Conservation (phyloP, 441 rosid genomes). For the Manihot esculenta region DNA sequence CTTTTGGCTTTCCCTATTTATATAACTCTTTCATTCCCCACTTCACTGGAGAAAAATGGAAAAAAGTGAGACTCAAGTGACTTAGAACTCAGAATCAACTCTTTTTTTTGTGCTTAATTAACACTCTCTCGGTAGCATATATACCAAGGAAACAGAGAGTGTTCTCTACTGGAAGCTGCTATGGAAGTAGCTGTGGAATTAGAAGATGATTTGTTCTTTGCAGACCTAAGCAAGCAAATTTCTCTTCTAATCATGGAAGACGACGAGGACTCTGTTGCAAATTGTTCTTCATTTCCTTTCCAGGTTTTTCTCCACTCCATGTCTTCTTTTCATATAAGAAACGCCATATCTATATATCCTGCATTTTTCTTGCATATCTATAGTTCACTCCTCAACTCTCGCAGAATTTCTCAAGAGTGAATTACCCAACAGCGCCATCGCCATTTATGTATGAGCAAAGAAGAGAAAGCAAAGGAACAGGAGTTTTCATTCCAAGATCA, state of each 20-base stretch:
- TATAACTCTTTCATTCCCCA: slow-evolving; percentile 39
- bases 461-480: slow-evolving; percentile 91
- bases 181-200: slow-evolving; percentile 62
- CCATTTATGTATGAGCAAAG: slow-evolving; percentile 43
- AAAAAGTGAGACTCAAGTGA: background rate
- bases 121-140: background rate
- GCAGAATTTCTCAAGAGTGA: slow-evolving; percentile 52
- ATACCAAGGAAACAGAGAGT: background rate
- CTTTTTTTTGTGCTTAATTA: background rate
- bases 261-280: slow-evolving; percentile 55
- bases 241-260: slow-evolving; percentile 94
- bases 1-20: slow-evolving; percentile 48
- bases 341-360: no score
- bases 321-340: no score
- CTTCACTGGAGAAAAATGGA: slow-evolving; percentile 23
- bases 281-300: slow-evolving; percentile 48
- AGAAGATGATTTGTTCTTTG: slow-evolving; percentile 87
- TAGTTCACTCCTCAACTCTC: slow-evolving; percentile 4
- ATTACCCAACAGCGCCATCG: slow-evolving; percentile 40
- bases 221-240: slow-evolving; percentile 84
- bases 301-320: slow-evolving; percentile 56
- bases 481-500: slow-evolving; percentile 83
- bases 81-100: background rate
- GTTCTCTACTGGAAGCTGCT: background rate
- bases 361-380: no score